phyloP scores from a whole-genome alignment of 1,284 basidiomycete genomes.

The Cronartium quercuum region DNA sequence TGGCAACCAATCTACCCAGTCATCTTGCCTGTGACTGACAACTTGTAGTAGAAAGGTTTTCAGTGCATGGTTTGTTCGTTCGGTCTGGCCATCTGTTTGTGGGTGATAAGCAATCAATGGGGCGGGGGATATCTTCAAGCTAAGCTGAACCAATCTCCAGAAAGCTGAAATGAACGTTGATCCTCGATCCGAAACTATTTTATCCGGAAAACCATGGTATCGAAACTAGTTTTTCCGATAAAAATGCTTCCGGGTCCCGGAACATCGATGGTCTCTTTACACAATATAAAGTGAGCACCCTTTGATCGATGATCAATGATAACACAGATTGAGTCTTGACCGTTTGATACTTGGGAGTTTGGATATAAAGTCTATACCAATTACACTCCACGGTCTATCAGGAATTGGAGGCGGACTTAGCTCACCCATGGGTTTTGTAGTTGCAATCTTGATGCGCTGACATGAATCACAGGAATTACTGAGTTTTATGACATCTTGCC shows the following conservation, averaged over 20 bases:
- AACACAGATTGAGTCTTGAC: constrained; percentile 52
- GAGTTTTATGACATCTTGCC: neutral
- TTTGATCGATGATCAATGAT: constrained; percentile 54
- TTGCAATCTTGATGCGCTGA: neutral
- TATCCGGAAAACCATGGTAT: neutral
- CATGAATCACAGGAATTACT: constrained; percentile 4
- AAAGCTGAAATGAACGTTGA: neutral
- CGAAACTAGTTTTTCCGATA: neutral
- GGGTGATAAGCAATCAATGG: constrained; percentile 8
- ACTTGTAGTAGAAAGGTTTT: constrained; percentile 14
- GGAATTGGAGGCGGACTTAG: constrained; percentile 50
- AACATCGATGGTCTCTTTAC: neutral
- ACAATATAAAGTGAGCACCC: constrained; percentile 49
- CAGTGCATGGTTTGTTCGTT: neutral
- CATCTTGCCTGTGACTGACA: neutral
- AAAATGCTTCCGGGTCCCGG: neutral
- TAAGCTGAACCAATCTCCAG: neutral
- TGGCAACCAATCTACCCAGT: neutral
- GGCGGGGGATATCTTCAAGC: neutral
- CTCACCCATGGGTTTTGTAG: constrained; percentile 43
- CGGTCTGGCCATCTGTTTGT: constrained; percentile 4
- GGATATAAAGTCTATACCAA: constrained; percentile 55
- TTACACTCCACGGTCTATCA: constrained; percentile 49
- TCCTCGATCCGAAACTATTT: neutral
- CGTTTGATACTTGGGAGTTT: constrained; percentile 51